Percentiles rank a stretch among this genome's conserved stretches.
Evolutionary conservation across 352 stramenopile genomes (phyloP).

Genomic region (Globisporangium orthogonon): DNA sequence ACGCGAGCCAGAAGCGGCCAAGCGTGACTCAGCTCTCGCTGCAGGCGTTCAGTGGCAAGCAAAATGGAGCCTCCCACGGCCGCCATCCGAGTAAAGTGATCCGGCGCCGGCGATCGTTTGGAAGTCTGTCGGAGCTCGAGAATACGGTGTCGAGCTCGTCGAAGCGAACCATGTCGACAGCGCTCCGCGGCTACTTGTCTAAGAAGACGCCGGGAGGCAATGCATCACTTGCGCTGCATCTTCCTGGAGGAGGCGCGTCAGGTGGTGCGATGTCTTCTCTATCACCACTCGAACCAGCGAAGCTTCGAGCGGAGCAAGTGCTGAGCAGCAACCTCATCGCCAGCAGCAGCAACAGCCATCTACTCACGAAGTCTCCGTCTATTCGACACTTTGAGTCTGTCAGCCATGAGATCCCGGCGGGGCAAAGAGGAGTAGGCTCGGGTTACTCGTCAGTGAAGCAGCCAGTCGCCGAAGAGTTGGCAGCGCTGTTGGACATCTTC

Average conservation of each 20-base stretch:
- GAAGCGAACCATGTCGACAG: conserved; percentile 35
- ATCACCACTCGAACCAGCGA: conserved; percentile 10
- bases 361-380: conserved; percentile 1
- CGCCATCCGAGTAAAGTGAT: conserved; percentile 33
- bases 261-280: background rate
- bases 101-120: conserved; percentile 62
- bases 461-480: conserved; percentile 34
- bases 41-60: conserved; percentile 9
- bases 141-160: conserved; percentile 18
- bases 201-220: conserved; percentile 24
- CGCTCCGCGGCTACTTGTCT: conserved; percentile 49
- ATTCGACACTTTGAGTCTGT: conserved; percentile 3
- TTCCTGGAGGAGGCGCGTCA: background rate
- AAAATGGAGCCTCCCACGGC: conserved; percentile 8
- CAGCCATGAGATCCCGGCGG: conserved; percentile 1
- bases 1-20: conserved; percentile 9
- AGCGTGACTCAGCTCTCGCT: conserved; percentile 4
- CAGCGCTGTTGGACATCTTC: conserved; percentile 59
- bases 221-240: conserved; percentile 1
- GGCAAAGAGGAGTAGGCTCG: background rate
- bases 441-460: conserved; percentile 7
- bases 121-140: conserved; percentile 53
- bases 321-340: background rate
- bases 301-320: conserved; percentile 11
- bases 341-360: background rate